Conservation (phyloP, 805 yeast species). For the Dipodascopsis uninucleata region DNA sequence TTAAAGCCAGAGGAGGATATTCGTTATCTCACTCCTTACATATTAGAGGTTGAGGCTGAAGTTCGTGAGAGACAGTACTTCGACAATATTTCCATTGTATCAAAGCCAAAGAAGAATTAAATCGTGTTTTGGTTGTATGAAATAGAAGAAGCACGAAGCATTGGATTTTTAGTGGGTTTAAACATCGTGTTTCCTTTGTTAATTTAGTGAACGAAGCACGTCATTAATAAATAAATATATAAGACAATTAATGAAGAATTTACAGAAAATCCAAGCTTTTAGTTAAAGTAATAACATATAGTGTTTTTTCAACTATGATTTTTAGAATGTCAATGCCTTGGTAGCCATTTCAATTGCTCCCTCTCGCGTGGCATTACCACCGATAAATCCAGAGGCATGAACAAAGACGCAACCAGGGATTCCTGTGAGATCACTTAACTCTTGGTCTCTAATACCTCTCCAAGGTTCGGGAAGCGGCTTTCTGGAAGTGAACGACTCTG, state of each 20-base stretch:
- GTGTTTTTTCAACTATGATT: background rate
- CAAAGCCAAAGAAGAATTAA: background rate
- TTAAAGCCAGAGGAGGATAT: slow-evolving; percentile 74
- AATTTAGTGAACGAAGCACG: too few species aligned
- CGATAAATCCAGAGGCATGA: slow-evolving; percentile 86
- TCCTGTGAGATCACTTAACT: slow-evolving; percentile 67
- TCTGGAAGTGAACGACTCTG: slow-evolving; percentile 78
- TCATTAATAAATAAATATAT: too few species aligned
- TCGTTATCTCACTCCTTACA: slow-evolving; percentile 80
- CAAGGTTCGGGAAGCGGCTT: slow-evolving; percentile 83
- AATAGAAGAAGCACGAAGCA: slow-evolving; percentile 11
- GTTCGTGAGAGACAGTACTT: slow-evolving; percentile 81
- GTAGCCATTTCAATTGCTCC: slow-evolving; percentile 74
- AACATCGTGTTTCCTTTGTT: background rate
- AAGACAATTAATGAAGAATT: background rate
- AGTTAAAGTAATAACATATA: background rate
- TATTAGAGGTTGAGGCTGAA: slow-evolving; percentile 93
- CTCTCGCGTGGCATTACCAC: slow-evolving; percentile 81
- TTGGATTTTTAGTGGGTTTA: slow-evolving; percentile 3
- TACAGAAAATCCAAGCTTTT: background rate
- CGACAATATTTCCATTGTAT: slow-evolving; percentile 63
- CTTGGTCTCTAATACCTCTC: slow-evolving; percentile 95
- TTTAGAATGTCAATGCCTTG: slow-evolving; percentile 35
- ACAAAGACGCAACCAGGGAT: slow-evolving; percentile 83
- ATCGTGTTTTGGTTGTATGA: too few species aligned